A percentile compares a stretch with the other conserved stretches of the same genome.
phyloP scores from a whole-genome alignment of 1,284 basidiomycete species.

The Apiotrichum domesticum region DNA sequence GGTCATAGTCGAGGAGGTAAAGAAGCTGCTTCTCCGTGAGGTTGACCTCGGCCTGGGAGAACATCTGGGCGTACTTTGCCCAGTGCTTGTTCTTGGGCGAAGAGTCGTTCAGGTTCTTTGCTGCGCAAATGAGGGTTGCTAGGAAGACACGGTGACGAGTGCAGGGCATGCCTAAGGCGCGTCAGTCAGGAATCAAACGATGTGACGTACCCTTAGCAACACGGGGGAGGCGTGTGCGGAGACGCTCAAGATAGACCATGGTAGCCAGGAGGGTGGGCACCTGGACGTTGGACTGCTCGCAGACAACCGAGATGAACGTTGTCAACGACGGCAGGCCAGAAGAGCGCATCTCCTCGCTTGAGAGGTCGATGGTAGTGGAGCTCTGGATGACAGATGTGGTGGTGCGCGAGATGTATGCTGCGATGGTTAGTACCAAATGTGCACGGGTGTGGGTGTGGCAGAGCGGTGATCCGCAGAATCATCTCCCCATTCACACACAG shows the following conservation, averaged over 20 bases:
- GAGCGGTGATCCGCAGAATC: too few species aligned
- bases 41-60: constrained; percentile 60
- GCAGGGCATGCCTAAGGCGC: constrained; percentile 58
- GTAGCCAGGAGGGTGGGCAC: constrained; percentile 87
- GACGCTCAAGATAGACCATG: constrained; percentile 84
- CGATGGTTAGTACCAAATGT: background rate
- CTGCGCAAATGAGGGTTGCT: constrained; percentile 89
- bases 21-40: constrained; percentile 96
- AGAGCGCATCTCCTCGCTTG: constrained; percentile 46
- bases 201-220: constrained; percentile 64
- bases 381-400: constrained; percentile 46
- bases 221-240: constrained; percentile 71
- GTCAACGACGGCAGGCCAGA: constrained; percentile 67
- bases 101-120: constrained; percentile 97
- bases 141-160: constrained; percentile 95
- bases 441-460: background rate
- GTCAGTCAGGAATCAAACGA: too few species aligned
- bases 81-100: constrained; percentile 95
- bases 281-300: constrained; percentile 82
- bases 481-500: background rate
- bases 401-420: constrained; percentile 45
- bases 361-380: constrained; percentile 36
- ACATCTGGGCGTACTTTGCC: constrained; percentile 66
- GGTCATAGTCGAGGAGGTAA: constrained; percentile 68
- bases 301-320: constrained; percentile 79